Percentiles rank a stretch among this genome's conserved stretches.
Evolutionary conservation across 345 rosid genomes (phyloP).

Genomic region (Gossypium bickii): DNA sequence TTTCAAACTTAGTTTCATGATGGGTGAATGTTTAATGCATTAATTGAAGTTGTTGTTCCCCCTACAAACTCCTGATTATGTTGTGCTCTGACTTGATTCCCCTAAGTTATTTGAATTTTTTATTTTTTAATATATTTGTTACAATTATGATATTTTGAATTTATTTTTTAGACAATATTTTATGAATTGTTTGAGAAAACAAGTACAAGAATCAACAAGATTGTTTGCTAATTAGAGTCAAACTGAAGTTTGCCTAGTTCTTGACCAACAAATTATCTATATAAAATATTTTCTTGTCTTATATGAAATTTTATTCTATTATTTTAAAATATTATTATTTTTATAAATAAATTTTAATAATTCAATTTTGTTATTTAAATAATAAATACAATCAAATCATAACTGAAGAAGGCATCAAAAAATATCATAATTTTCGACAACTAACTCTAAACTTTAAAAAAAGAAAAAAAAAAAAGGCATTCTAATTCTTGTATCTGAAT

Average conservation of each 20-base stretch:
- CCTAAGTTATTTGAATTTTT: neutral
- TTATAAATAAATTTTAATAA: too few species aligned
- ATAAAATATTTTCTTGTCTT: too few species aligned
- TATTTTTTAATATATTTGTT: neutral
- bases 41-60: constrained; percentile 14
- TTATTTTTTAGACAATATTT: constrained; percentile 21
- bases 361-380: too few species aligned
- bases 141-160: constrained; percentile 24
- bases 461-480: too few species aligned
- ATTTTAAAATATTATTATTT: neutral
- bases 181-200: neutral
- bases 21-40: neutral
- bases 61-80: constrained; percentile 6
- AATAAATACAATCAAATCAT: too few species aligned
- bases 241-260: neutral
- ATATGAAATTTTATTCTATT: neutral
- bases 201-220: neutral
- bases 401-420: too few species aligned
- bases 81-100: constrained; percentile 18
- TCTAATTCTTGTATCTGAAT: too few species aligned
- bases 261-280: neutral
- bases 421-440: too few species aligned
- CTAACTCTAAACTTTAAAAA: too few species aligned
- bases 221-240: neutral
- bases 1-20: neutral